Evolutionary conservation across 176 grass and related monocot genomes (phyloP), one percentile per base, ranked within the genome.

Genomic region (Musa schizocarpa): DNA sequence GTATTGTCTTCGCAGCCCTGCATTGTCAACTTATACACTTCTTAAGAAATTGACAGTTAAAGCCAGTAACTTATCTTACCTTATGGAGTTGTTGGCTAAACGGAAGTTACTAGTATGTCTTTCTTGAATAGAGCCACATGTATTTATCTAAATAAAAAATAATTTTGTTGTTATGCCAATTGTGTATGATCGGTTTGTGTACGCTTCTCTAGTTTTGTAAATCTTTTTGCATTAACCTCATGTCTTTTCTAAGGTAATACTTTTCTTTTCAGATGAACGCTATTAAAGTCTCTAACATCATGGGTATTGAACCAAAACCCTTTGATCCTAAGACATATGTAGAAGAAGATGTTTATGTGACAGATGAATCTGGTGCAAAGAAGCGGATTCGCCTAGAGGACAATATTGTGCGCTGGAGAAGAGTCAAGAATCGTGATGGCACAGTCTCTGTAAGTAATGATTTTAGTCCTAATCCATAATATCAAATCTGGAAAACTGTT

Each of bases 221-320:
- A 19, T 13, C 17, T 57, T 57, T 34, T 76, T 62, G 11, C 9
- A 3, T 23, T 48, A n/a, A 70, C 29, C 17, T 17, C 17, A 62
- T 19, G 9, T 11, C 13, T 80, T 72, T 26, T 22, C 53, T 9
- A 51, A 0, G 13, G 19, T 16, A 59, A 17, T 17, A 57, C 1
- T 22, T 19, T 14, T 22, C 51, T 61, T 66, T 92, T 80, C 87
- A 98, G 94, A 93, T 91, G 88, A 93, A 98, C 77, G 80, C 91
- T 55, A 91, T 93, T 74, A 98, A 98, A 89, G 94, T 98, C 17
- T 93, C 94, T 66, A 98, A 98, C 73, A 98, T 98, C 74, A 93
- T 98, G 94, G 94, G 94, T 65, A 91, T 98, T 53, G 90, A 98
- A 68, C 81, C 88, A 49, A 98, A 88, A 75, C 84, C 90, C 50